Percentiles rank a stretch among this genome's conserved stretches.
These are phyloP conservation scores for Candida qinlingensis DNA, from an alignment of 805 yeast genomes.

Conservation along the genomic window DNA sequence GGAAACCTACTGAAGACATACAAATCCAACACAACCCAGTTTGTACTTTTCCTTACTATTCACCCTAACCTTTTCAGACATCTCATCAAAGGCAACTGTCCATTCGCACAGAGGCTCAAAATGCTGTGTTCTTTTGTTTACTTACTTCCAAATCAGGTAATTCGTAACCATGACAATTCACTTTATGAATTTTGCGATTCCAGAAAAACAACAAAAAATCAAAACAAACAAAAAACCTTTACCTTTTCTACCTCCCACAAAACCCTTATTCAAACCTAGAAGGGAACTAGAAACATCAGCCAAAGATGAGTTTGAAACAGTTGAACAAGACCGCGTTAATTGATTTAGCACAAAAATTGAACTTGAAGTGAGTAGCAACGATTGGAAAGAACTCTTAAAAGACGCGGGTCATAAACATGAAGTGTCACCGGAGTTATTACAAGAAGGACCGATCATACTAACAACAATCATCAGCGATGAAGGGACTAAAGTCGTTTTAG, in stretches of 20 bases:
- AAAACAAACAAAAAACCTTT: neutral
- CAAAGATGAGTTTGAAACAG: slow-evolving; percentile 28
- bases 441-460: neutral
- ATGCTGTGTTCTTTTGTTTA: slow-evolving; percentile 13
- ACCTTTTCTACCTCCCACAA: slow-evolving; percentile 1
- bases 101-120: neutral
- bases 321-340: slow-evolving; percentile 34
- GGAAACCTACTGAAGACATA: no score
- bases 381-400: neutral
- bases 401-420: neutral
- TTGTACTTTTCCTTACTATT: no score
- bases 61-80: no score
- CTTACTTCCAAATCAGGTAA: slow-evolving; percentile 14
- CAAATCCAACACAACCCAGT: no score
- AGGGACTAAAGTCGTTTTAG: slow-evolving; percentile 28
- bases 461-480: slow-evolving; percentile 14
- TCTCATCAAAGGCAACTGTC: neutral
- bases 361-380: slow-evolving; percentile 26
- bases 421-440: neutral
- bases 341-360: slow-evolving; percentile 31
- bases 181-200: no score
- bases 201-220: slow-evolving; percentile 4
- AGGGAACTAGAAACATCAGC: neutral
- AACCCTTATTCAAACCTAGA: neutral
- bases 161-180: no score